Conservation (phyloP, 306 rosid species). For the Ochetophila trinervis region DNA sequence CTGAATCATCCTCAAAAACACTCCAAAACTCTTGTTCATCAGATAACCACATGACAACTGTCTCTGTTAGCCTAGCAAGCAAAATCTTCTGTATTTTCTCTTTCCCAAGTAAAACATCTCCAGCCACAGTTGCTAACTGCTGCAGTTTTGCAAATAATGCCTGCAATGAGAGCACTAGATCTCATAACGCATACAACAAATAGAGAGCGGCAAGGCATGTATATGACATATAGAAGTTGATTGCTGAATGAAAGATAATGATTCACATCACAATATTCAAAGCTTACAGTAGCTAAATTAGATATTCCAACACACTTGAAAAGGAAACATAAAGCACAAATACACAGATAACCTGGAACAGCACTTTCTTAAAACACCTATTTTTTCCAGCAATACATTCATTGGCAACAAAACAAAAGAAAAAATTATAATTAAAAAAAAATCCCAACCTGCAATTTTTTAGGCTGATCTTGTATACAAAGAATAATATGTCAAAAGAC, state of each 20-base stretch:
- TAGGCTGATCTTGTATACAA: not conserved
- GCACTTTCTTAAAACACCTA: not conserved
- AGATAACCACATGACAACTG: constrained; percentile 92
- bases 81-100: constrained; percentile 89
- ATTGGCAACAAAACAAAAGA: too few relatives aligned
- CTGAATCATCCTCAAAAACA: constrained; percentile 68
- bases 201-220: not conserved
- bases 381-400: not conserved
- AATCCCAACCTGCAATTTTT: too few relatives aligned
- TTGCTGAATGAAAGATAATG: constrained; percentile 12
- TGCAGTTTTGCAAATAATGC: constrained; percentile 87
- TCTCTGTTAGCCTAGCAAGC: constrained; percentile 96
- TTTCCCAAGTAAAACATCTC: constrained; percentile 87
- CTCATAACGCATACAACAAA: constrained; percentile 24
- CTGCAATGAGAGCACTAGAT: constrained; percentile 43
- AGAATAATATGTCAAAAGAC: not conserved
- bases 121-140: constrained; percentile 91
- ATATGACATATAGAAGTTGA: not conserved
- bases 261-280: constrained; percentile 1
- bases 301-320: not conserved
- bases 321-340: not conserved
- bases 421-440: too few relatives aligned
- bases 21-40: constrained; percentile 98
- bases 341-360: not conserved
- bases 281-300: constrained; percentile 1